Evolutionary conservation across 495 filamentous ascomycete genomes (phyloP).

Genomic region (Daldinia bambusicola): DNA sequence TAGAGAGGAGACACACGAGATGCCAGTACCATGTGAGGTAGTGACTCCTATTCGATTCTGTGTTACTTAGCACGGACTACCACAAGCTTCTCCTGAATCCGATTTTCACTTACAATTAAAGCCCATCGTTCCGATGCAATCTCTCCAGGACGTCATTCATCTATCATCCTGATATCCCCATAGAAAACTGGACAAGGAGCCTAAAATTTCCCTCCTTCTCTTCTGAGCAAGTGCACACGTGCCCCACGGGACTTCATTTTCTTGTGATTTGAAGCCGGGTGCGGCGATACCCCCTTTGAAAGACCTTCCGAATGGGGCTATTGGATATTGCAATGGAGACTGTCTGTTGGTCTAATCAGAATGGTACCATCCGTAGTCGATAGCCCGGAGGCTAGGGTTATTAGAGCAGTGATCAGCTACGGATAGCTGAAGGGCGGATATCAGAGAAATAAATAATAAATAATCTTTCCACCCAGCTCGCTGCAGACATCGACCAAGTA

Average conservation of each 20-base stretch:
- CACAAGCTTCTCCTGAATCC: background rate
- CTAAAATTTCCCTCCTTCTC: constrained; percentile 24
- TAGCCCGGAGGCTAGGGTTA: constrained; percentile 14
- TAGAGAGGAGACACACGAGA: constrained; percentile 10
- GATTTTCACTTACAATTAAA: background rate
- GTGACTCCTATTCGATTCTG: constrained; percentile 10
- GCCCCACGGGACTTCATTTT: constrained; percentile 14
- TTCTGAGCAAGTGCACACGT: constrained; percentile 38
- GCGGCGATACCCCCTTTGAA: constrained; percentile 22
- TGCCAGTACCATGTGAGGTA: background rate
- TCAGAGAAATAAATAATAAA: constrained; percentile 2
- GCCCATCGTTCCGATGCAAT: constrained; percentile 21
- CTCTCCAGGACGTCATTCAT: constrained; percentile 5
- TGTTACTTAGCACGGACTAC: constrained; percentile 19
- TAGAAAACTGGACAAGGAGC: no score
- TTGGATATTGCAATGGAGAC: constrained; percentile 13
- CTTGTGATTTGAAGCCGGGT: constrained; percentile 23
- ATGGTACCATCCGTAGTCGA: background rate
- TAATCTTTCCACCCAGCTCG: constrained; percentile 5
- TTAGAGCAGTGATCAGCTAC: constrained; percentile 34
- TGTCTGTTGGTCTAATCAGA: constrained; percentile 16
- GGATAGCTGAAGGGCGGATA: background rate
- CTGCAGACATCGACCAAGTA: constrained; percentile 9
- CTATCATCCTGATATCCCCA: background rate
- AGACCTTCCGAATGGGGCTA: constrained; percentile 37